Evolutionary conservation across 208 protist genomes (phyloP).

Genomic region (Phytomonas sp.): DNA sequence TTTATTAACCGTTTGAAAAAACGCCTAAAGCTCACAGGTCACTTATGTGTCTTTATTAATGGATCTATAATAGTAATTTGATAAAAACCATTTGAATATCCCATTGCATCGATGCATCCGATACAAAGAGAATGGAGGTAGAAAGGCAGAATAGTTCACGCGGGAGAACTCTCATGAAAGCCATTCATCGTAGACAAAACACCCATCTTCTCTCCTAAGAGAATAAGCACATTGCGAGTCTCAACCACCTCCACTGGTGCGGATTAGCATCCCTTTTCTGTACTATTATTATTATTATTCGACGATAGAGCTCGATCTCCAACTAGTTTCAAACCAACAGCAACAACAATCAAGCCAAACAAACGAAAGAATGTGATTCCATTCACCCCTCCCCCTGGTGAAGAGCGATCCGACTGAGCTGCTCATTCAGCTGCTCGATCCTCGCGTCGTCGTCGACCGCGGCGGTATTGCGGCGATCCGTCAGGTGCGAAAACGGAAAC

Average conservation of each 20-base stretch:
- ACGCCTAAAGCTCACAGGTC: slow-evolving; percentile 19
- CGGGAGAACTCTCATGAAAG: too few relatives aligned
- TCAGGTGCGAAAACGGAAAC: too few relatives aligned
- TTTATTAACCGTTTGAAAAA: slow-evolving; percentile 43
- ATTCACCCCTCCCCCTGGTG: neutral
- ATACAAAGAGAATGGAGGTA: slow-evolving; percentile 8
- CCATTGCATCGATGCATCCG: neutral
- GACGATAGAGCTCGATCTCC: too few relatives aligned
- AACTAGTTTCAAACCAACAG: neutral
- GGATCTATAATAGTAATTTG: neutral
- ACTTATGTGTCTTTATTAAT: slow-evolving; percentile 1
- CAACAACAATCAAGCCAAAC: neutral
- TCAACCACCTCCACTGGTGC: too few relatives aligned
- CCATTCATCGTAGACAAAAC: too few relatives aligned
- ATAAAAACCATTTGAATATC: slow-evolving; percentile 1
- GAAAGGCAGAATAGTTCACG: neutral
- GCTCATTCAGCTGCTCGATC: slow-evolving; percentile 12
- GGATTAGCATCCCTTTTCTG: neutral
- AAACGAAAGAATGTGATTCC: neutral
- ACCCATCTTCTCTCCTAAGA: too few relatives aligned
- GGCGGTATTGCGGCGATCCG: too few relatives aligned
- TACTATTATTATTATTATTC: neutral
- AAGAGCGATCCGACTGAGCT: slow-evolving; percentile 16
- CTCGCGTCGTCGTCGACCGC: neutral
- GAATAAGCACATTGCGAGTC: too few relatives aligned